Conservation (phyloP, 495 filamentous ascomycete species). For the Parmelia sp. region DNA sequence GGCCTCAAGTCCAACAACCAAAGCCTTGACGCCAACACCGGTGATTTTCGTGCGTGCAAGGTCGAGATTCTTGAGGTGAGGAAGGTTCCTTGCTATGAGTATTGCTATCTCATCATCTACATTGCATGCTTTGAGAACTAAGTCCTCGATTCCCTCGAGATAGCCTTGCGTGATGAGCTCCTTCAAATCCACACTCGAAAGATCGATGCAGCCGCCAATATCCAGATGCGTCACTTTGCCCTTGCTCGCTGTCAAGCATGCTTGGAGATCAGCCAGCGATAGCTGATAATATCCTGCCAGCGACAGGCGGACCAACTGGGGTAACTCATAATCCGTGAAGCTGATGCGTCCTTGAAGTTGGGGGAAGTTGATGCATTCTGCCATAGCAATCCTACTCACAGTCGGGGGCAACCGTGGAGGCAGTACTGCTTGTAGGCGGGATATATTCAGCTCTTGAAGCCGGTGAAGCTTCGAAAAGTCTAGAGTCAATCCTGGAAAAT, state of each 20-base stretch:
- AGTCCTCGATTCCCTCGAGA: constrained; percentile 17
- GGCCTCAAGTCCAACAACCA: constrained; percentile 17
- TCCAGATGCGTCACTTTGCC: constrained; percentile 15
- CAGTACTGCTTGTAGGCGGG: not conserved
- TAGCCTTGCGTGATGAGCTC: constrained; percentile 4
- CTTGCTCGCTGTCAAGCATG: not conserved
- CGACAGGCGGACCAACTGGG: not conserved
- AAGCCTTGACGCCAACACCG: constrained; percentile 30
- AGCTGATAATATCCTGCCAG: not conserved
- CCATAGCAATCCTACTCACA: not conserved
- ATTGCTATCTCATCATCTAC: constrained; percentile 17
- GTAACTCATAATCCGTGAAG: not conserved
- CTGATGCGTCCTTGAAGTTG: not conserved
- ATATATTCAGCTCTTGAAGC: constrained; percentile 14
- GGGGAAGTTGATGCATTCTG: not conserved
- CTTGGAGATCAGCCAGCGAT: not conserved
- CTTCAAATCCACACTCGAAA: not conserved
- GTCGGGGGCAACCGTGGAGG: constrained; percentile 11
- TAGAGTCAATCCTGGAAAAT: not conserved
- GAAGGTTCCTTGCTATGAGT: not conserved
- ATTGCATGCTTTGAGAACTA: constrained; percentile 10
- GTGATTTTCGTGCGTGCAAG: constrained; percentile 26
- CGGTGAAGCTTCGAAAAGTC: constrained; percentile 5
- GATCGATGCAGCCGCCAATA: not conserved
- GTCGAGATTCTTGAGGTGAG: constrained; percentile 20